Evolutionary conservation across 352 stramenopile genomes (phyloP).

Genomic region (Chrysophaeum taylorii): DNA sequence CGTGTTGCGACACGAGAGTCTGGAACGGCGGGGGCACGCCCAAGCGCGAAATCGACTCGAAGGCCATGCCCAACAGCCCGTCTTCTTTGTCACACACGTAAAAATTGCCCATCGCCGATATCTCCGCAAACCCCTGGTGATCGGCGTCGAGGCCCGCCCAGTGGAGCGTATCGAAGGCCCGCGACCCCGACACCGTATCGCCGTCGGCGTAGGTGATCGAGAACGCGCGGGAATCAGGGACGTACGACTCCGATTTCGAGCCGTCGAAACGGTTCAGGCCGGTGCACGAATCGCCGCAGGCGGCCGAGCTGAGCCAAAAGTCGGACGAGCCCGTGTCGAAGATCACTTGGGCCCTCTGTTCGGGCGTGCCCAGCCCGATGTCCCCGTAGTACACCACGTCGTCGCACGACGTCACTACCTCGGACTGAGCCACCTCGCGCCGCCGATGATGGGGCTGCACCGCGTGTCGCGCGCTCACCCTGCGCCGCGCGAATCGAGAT

Average conservation of each 20-base stretch:
- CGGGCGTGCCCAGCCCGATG: slow-evolving; percentile 27
- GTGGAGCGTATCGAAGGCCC: not conserved
- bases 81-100: slow-evolving; percentile 11
- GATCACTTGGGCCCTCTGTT: slow-evolving; percentile 34
- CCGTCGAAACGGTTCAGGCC: slow-evolving; percentile 1
- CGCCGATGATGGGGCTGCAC: too few species aligned
- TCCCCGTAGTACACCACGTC: slow-evolving; percentile 19
- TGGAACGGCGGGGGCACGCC: not conserved
- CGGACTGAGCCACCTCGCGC: too few species aligned
- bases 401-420: too few species aligned
- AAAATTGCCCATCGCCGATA: not conserved
- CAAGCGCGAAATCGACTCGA: not conserved
- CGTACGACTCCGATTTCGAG: not conserved
- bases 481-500: too few species aligned
- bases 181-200: not conserved
- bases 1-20: not conserved
- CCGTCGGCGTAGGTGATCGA: not conserved
- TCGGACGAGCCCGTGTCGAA: slow-evolving; percentile 38
- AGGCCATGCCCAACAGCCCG: not conserved
- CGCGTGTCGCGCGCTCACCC: too few species aligned
- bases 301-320: slow-evolving; percentile 30
- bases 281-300: slow-evolving; percentile 21
- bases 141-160: not conserved
- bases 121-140: not conserved
- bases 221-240: not conserved